These are phyloP conservation scores for Akebia trifoliata DNA, from an alignment of 164 flowering plant species.

Conservation along the genomic window DNA sequence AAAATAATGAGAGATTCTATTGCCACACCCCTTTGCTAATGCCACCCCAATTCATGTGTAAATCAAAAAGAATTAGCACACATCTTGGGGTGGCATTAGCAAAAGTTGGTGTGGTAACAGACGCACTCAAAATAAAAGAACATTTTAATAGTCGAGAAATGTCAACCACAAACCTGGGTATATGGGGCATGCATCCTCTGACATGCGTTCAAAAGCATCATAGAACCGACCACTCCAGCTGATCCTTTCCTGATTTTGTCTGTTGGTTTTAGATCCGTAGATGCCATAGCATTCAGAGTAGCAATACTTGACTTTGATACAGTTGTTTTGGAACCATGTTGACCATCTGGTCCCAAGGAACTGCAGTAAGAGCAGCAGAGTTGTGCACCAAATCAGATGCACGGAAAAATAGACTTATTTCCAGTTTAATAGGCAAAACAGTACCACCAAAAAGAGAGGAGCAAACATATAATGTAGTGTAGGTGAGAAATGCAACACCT, in stretches of 20 bases:
- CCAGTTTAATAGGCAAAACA: not conserved
- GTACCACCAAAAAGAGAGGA: slow-evolving; percentile 1
- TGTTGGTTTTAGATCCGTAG: slow-evolving; percentile 26
- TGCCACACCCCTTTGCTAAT: too few relatives aligned
- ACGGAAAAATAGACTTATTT: not conserved
- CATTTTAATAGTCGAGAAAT: not conserved
- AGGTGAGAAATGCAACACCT: too few relatives aligned
- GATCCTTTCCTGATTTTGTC: slow-evolving; percentile 58
- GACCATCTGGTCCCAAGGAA: slow-evolving; percentile 19
- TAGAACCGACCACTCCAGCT: slow-evolving; percentile 64
- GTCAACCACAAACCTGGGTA: slow-evolving; percentile 57
- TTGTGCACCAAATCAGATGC: not conserved
- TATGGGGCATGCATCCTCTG: slow-evolving; percentile 85
- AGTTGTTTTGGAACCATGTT: slow-evolving; percentile 14
- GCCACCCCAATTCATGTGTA: too few relatives aligned
- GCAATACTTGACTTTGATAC: slow-evolving; percentile 4
- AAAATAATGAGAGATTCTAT: too few relatives aligned
- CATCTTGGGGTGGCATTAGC: not conserved
- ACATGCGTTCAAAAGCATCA: slow-evolving; percentile 83
- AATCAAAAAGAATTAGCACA: too few relatives aligned
- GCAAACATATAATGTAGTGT: too few relatives aligned
- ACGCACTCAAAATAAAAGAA: not conserved
- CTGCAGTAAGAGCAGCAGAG: slow-evolving; percentile 20
- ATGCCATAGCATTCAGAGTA: slow-evolving; percentile 17
- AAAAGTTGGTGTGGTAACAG: too few relatives aligned